Base-by-base conservation (phyloP, 306 rosid genomes). In the Quercus parvula region DNA sequence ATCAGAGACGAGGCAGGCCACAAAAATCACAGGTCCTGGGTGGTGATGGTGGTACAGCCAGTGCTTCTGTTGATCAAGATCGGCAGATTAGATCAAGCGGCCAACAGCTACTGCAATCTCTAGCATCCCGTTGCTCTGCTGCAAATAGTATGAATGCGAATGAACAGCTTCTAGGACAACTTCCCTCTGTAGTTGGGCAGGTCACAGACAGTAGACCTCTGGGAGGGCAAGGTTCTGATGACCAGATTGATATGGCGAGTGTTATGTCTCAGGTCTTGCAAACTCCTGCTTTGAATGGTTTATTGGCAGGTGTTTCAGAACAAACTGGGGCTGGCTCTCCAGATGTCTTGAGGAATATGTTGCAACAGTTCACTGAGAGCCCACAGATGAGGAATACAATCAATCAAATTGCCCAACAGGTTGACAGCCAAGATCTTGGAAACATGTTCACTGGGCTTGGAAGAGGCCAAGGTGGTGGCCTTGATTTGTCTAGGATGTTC, bases 241-340 rank as follows among this genome's bases (percentile, higher is more conserved):
- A 81, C 70, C 90, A 84, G 82, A 76, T 82, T 81, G 97, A 90
- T 85, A 71, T 93, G 80, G 86, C 92, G 19, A 87, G 88, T 75
- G 78, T 91, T 38, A 93, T 96, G 98, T 93, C 97, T 77, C 99
- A 93, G 91, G 97, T 88, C 79, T 83, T 96, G 86, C 91, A 89
- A 22, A 93, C 89, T 85, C 98, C 99, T 72, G 96, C 92, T 78
- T 81, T 95, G 80, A 91, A 88, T 89, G 97, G 99, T 80, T 63
- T 95, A 82, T 84, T 95, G 81, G 25, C 96, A 28, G 96, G 97
- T 67, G 91, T 95, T 88, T 96, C 98, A 33, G 94, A 89, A 86
- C 98, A 96, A 86, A 85, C 95, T 8, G 96, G 99, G 56, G 90
- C 74, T 77, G 98, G 92, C 52, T 93, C 98, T 57, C 93, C 98